Percentiles rank a stretch among this genome's conserved stretches.
These are phyloP conservation scores for Lenwebbia sp. DNA, from an alignment of 345 rosid genomes.

Conservation along the genomic window DNA sequence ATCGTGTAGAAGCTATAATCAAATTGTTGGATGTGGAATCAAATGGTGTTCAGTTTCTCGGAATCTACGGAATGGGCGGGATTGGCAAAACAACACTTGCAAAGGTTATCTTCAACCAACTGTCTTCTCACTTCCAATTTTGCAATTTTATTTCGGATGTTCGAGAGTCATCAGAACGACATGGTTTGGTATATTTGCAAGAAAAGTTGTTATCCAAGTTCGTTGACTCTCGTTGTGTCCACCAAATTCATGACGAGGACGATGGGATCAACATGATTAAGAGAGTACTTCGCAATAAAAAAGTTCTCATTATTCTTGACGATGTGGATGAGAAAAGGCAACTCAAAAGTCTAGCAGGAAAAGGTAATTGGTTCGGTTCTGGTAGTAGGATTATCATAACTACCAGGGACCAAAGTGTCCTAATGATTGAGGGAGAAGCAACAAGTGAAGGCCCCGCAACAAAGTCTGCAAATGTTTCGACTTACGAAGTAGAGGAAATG, in stretches of 20 bases:
- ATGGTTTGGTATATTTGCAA: neutral
- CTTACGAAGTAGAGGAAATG: neutral
- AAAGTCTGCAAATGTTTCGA: neutral
- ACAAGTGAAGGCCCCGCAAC: fast-evolving
- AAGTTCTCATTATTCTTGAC: neutral
- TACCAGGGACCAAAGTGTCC: neutral
- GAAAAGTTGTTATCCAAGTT: neutral
- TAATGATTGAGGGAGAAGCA: neutral
- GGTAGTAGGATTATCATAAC: neutral
- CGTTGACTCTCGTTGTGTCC: neutral
- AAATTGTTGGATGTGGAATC: neutral
- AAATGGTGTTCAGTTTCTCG: neutral
- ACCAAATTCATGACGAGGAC: neutral
- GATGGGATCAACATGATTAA: neutral
- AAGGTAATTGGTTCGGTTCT: neutral
- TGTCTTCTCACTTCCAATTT: neutral
- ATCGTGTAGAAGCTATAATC: neutral
- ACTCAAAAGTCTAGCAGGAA: neutral
- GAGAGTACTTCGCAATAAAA: neutral
- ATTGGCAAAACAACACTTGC: neutral
- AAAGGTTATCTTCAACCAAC: neutral
- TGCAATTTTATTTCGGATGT: neutral
- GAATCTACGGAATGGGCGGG: neutral
- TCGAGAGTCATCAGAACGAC: neutral
- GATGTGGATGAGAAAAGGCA: neutral